Conservation (phyloP, 1,139 yeast species). For the Suhomyces choctaworum region DNA sequence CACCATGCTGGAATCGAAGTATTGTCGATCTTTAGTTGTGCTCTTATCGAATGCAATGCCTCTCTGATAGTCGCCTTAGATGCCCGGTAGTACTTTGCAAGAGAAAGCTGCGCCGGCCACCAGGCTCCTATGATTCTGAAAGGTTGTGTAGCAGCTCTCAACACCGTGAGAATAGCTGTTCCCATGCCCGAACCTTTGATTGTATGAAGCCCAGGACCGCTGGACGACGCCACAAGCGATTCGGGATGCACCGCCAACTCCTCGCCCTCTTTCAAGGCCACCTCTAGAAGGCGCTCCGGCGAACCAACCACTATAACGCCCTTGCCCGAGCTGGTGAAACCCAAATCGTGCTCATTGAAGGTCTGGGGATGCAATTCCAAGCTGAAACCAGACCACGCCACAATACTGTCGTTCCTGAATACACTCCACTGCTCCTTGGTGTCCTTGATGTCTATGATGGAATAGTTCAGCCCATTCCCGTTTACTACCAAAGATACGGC, state of each 20-base stretch:
- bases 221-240: constrained; percentile 20
- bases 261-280: constrained; percentile 18
- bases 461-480: constrained; percentile 29
- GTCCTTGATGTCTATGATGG: constrained; percentile 23
- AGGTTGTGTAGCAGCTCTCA: not conserved
- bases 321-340: constrained; percentile 17
- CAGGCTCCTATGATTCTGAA: not conserved
- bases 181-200: constrained; percentile 4
- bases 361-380: constrained; percentile 13
- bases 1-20: constrained; percentile 4
- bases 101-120: constrained; percentile 2
- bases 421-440: constrained; percentile 19
- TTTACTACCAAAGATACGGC: constrained; percentile 34
- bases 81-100: not conserved
- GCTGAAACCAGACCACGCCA: constrained; percentile 25
- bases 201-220: constrained; percentile 1
- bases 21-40: not conserved
- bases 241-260: constrained; percentile 16
- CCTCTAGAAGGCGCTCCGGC: constrained; percentile 16
- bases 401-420: constrained; percentile 15
- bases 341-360: constrained; percentile 7
- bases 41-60: not conserved
- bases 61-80: not conserved
- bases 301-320: constrained; percentile 23
- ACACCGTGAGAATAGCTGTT: not conserved